Base-by-base conservation (phyloP, 2,329 filamentous ascomycete species). In the Podosphaera fusca region DNA sequence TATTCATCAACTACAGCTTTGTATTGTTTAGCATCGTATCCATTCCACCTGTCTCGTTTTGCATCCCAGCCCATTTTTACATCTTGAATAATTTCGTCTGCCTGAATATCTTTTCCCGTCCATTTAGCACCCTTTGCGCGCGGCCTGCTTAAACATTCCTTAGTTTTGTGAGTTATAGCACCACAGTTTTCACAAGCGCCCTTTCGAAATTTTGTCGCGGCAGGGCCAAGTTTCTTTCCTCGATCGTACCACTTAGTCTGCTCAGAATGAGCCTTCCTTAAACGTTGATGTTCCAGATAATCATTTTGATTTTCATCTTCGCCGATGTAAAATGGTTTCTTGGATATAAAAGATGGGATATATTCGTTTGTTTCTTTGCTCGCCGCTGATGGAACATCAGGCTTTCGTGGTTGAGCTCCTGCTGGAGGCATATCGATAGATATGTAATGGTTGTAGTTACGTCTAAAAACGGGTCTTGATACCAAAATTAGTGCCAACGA, bases 131-230 rank as follows among this genome's bases (percentile, higher is more conserved):
- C 90, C 58, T 84, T 81, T 55, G 94, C 94, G 59, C 92, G 80
- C 35, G 89, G 92, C 56, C 92, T 79, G 65, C 84, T 87, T 55
- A 98, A 72, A 67, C 92, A 98, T 67, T 96, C 90, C 67, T 94
- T 95, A 56, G 81, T 84, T 71, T 94, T 94, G 72, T 98, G 92
- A 62, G 86, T 88, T 85, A 96, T 94, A 58, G 88, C 84, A 65
- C 92, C 92, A 72, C 92, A 98, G 71, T 98, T 98, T 71, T 96
- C 90, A 72, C 92, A 98, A 56, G 92, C 90, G 67, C 94, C 92
- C 73, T 96, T 98, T 62, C 94, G 86, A 69, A 86, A 98, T 68
- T 95, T 98, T 62, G 92, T 98, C 55, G 90, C 88, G 0, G 88
- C 88, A 3, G 87, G 87, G 0, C 86, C 88, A 9, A 79, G 72